Percentiles rank a stretch among this genome's conserved stretches.
phyloP scores from a whole-genome alignment of 768 basidiomycete species.

The Podaxis mareebaensis region DNA sequence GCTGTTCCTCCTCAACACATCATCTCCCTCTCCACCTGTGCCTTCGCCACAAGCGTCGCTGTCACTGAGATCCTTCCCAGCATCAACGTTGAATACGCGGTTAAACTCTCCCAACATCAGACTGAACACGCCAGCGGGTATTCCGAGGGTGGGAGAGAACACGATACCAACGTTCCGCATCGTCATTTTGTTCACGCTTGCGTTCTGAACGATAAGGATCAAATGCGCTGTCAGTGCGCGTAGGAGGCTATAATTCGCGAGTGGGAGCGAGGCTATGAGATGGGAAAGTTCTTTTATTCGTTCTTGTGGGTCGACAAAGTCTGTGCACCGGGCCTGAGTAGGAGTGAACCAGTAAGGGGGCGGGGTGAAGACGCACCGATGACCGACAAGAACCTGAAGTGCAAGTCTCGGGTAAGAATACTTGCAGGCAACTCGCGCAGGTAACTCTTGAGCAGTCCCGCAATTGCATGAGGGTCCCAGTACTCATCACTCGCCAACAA shows the following conservation, averaged over 20 bases:
- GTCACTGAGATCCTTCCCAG: constrained; percentile 35
- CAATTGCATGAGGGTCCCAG: constrained; percentile 97
- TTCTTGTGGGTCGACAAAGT: constrained; percentile 86
- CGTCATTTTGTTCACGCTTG: constrained; percentile 93
- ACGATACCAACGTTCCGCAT: constrained; percentile 99
- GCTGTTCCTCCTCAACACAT: constrained; percentile 70
- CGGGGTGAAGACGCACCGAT: constrained; percentile 66
- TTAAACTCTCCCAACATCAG: constrained; percentile 94
- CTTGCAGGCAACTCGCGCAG: constrained; percentile 92
- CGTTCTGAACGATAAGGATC: constrained; percentile 92
- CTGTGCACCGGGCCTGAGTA: constrained; percentile 38
- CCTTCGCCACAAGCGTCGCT: constrained; percentile 26
- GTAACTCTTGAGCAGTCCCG: constrained; percentile 91
- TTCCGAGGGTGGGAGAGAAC: constrained; percentile 95
- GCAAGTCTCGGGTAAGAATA: constrained; percentile 89
- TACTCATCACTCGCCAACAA: constrained; percentile 85
- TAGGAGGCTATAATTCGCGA: constrained; percentile 91
- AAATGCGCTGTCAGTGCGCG: constrained; percentile 94
- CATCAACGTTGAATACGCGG: constrained; percentile 85
- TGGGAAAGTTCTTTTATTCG: constrained; percentile 84
- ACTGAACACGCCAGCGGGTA: constrained; percentile 97
- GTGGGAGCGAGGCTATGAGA: constrained; percentile 84
- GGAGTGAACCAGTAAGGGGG: background rate
- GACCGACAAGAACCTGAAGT: constrained; percentile 87
- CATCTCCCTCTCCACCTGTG: constrained; percentile 27